Evolutionary conservation across 148 eudicot genomes (phyloP), one percentile per base, ranked within the genome.

Genomic region (Silene conica): DNA sequence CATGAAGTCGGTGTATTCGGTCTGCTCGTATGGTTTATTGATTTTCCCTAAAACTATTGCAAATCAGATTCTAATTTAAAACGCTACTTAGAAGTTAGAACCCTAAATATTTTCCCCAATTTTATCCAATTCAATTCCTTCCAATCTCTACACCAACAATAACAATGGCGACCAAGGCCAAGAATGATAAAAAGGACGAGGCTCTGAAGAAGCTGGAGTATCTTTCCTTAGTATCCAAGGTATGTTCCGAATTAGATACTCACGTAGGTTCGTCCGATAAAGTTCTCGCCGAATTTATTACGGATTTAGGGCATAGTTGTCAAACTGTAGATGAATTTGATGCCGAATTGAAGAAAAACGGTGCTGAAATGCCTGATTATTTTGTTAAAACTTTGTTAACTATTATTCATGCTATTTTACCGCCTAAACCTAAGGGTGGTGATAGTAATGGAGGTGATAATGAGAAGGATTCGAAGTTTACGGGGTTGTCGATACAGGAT

Each of bases 361-460:
- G 97, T 0, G 97, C 96, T 1, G 99, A 95, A 38, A 72, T 92
- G 81, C 99, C 99, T 8, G 97, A 92, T 81, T 92, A 95, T 23
- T 90, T 95, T 64, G 89, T 90, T 0, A 80, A 82, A 3, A 92
- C 97, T 5, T 75, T 95, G 25, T 77, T 95, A 0, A 90, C 89
- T 0, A 86, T 95, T 21, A 92, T 95, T 56, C 96, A 95, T 54
- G 96, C 99, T 0, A 89, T 95, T 80, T 78, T 95, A 76, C 96
- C 96, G 8, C 97, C 97, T 1, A 81, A 84, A 28, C 70, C 72
- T 11, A 88, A 88, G 70, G 78, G 68, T 1, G 82, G 23, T 56
- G 71, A 43, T 12, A 6, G 4, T 16, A 82, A 68, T 19, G 81
- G 63, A 23, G 52, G 82, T 14, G 77, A 79, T 12, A 59, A 81